Conservation (phyloP, 192 early-diverging fungal species). For the Oehlia diaphana region DNA sequence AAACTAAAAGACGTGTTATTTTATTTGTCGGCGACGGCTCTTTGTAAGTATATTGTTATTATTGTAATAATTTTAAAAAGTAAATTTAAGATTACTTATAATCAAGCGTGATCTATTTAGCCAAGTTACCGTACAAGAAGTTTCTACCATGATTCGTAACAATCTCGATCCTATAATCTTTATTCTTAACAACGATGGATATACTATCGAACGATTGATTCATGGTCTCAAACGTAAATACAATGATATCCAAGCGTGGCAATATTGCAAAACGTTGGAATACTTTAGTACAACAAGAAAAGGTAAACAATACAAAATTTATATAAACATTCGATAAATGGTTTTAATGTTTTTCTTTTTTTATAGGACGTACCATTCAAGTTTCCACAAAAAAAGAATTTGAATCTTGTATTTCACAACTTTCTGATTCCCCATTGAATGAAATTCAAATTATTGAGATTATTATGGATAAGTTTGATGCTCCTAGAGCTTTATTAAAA, state of each 20-base stretch:
- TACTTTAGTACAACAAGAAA: slow-evolving; percentile 40
- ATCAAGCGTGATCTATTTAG: not conserved
- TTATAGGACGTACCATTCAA: slow-evolving; percentile 33
- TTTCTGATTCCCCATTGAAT: slow-evolving; percentile 7
- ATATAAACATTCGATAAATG: not conserved
- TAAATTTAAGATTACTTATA: too few species aligned
- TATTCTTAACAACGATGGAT: slow-evolving; percentile 55
- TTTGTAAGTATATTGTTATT: slow-evolving; percentile 27
- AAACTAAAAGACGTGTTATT: slow-evolving; percentile 38
- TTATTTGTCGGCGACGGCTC: slow-evolving; percentile 54
- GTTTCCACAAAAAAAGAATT: slow-evolving; percentile 40
- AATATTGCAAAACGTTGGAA: slow-evolving; percentile 47
- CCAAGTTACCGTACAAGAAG: slow-evolving; percentile 50
- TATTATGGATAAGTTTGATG: slow-evolving; percentile 49
- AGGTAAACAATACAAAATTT: slow-evolving; percentile 27
- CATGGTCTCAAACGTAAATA: slow-evolving; percentile 46
- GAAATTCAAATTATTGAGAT: slow-evolving; percentile 51
- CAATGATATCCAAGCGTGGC: slow-evolving; percentile 53
- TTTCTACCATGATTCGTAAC: slow-evolving; percentile 51
- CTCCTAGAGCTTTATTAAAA: slow-evolving; percentile 41
- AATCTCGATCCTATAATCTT: slow-evolving; percentile 50
- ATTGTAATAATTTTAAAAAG: too few species aligned
- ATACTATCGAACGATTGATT: slow-evolving; percentile 51
- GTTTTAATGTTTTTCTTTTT: not conserved
- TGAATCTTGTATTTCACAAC: slow-evolving; percentile 36